These are phyloP conservation scores for Neoboletus magnificus DNA, from an alignment of 768 basidiomycete species.

Conservation along the genomic window DNA sequence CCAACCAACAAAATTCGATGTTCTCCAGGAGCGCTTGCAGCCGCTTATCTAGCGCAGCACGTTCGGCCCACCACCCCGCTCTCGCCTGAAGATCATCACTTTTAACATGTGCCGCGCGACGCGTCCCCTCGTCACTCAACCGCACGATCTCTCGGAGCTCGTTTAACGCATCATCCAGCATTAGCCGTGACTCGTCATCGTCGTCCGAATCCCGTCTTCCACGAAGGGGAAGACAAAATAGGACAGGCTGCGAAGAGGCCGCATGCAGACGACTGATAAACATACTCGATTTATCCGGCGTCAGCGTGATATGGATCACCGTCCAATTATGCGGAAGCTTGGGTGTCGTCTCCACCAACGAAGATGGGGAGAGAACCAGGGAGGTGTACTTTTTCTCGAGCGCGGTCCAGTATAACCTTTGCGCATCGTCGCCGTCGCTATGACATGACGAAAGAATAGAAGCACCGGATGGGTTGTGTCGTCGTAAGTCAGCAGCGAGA, in stretches of 20 bases:
- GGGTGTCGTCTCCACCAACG: slow-evolving; percentile 41
- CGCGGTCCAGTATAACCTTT: slow-evolving; percentile 58
- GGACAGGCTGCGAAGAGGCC: slow-evolving; percentile 51
- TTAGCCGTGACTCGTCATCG: slow-evolving; percentile 68
- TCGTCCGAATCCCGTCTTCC: slow-evolving; percentile 74
- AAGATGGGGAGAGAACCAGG: slow-evolving; percentile 22
- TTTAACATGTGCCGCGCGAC: slow-evolving; percentile 67
- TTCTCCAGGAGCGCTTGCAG: slow-evolving; percentile 72
- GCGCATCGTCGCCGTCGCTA: slow-evolving; percentile 38
- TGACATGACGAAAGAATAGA: slow-evolving; percentile 20
- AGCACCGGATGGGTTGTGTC: slow-evolving; percentile 17
- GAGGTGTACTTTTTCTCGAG: slow-evolving; percentile 52
- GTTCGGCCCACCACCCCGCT: slow-evolving; percentile 82
- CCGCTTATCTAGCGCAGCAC: slow-evolving; percentile 71
- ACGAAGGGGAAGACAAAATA: slow-evolving; percentile 88
- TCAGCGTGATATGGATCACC: slow-evolving; percentile 77
- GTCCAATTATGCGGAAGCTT: slow-evolving; percentile 77
- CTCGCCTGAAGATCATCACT: slow-evolving; percentile 62
- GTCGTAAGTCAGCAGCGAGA: slow-evolving; percentile 22
- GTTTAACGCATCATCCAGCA: slow-evolving; percentile 65
- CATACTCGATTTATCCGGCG: slow-evolving; percentile 78
- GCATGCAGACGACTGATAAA: slow-evolving; percentile 78
- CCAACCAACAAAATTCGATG: slow-evolving; percentile 96
- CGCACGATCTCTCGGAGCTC: slow-evolving; percentile 80
- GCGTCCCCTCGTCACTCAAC: slow-evolving; percentile 74